Evolutionary conservation across 1,284 basidiomycete species (phyloP).

Genomic region (Boletus sp.): DNA sequence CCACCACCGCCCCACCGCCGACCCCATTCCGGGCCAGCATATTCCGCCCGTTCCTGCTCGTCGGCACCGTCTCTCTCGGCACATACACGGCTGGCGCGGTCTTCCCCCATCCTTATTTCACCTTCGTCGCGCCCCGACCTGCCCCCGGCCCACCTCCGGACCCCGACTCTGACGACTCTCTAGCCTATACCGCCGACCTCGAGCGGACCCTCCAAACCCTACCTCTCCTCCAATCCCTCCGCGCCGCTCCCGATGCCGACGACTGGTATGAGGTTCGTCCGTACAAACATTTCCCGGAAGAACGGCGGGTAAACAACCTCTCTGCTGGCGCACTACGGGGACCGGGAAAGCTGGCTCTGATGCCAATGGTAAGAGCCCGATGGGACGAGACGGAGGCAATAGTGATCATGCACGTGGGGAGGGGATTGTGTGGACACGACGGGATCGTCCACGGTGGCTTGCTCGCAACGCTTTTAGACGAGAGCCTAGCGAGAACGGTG

Average conservation of each 20-base stretch:
- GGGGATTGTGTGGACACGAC: conserved; percentile 89
- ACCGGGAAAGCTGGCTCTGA: conserved; percentile 81
- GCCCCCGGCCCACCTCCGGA: conserved; percentile 63
- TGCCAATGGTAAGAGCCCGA: conserved; percentile 75
- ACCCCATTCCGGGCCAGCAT: conserved; percentile 8
- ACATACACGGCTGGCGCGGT: conserved; percentile 61
- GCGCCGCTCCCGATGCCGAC: conserved; percentile 49
- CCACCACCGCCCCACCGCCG: not conserved
- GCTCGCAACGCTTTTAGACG: conserved; percentile 89
- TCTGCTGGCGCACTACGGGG: conserved; percentile 86
- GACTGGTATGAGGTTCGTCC: conserved; percentile 83
- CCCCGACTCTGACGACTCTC: conserved; percentile 63
- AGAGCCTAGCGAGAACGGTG: conserved; percentile 82
- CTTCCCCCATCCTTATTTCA: conserved; percentile 63
- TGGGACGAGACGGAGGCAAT: conserved; percentile 75
- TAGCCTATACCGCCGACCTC: conserved; percentile 60
- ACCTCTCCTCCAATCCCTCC: conserved; percentile 59
- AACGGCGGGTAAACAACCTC: conserved; percentile 75
- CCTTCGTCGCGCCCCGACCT: conserved; percentile 71
- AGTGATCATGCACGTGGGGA: conserved; percentile 81
- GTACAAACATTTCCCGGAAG: conserved; percentile 70
- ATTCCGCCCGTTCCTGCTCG: conserved; percentile 26
- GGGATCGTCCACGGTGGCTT: conserved; percentile 95
- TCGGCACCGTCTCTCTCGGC: conserved; percentile 24
- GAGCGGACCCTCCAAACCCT: conserved; percentile 74